phyloP scores from a whole-genome alignment of 169 alveolate species.

The Besnoitia besnoiti region DNA sequence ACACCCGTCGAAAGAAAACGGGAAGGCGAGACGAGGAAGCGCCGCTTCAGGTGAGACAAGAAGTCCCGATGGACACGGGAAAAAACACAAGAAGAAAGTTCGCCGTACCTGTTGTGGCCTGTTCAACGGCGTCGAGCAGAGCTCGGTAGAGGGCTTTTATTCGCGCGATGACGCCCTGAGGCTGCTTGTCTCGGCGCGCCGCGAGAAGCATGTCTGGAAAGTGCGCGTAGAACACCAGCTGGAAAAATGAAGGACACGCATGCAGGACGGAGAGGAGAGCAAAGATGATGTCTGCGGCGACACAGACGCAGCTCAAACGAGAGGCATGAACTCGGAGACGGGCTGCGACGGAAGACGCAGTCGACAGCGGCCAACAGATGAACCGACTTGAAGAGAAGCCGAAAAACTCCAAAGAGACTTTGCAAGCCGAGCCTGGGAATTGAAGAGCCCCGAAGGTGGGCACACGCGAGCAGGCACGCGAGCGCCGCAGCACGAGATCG shows the following conservation, averaged over 20 bases:
- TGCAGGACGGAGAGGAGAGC: no score
- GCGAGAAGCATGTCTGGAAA: conserved; percentile 92
- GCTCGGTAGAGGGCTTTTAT: conserved; percentile 83
- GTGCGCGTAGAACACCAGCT: conserved; percentile 90
- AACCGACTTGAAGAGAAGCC: no score
- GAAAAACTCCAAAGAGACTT: no score
- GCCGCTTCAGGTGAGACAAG: neutral
- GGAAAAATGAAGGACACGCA: conserved; percentile 28
- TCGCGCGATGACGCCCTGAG: neutral
- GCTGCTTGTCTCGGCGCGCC: conserved; percentile 73
- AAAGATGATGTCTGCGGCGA: no score
- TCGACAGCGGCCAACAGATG: no score
- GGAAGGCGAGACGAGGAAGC: neutral
- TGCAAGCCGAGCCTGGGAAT: no score
- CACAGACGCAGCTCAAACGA: no score
- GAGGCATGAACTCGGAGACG: no score
- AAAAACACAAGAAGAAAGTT: neutral
- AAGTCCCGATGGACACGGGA: neutral
- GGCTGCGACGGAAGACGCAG: no score
- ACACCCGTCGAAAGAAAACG: neutral
- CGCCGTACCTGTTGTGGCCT: conserved; percentile 38
- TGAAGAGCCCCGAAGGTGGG: no score
- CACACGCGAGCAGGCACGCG: no score
- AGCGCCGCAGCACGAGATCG: no score
- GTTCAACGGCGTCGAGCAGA: conserved; percentile 82